phyloP scores from a whole-genome alignment of 2,329 filamentous ascomycete genomes.

The Lasiodiplodia theobromae region DNA sequence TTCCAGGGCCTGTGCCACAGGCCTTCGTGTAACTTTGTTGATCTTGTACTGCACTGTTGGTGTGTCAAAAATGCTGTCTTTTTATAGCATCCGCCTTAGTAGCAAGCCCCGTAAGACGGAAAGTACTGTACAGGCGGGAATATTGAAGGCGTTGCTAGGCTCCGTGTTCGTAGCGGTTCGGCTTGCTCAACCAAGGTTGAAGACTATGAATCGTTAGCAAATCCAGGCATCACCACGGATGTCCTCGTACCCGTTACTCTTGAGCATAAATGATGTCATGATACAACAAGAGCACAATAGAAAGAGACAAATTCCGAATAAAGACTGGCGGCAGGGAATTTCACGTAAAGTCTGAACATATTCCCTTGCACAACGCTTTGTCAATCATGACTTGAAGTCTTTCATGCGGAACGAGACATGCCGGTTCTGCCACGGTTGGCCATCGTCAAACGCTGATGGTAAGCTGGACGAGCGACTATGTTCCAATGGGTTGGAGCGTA shows the following conservation, averaged over 20 bases:
- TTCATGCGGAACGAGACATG: conserved; percentile 15
- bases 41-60: background rate
- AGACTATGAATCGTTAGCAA: background rate
- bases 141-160: background rate
- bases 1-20: background rate
- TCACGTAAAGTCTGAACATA: background rate
- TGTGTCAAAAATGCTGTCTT: background rate
- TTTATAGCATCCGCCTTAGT: background rate
- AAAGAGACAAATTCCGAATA: background rate
- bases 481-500: conserved; percentile 24
- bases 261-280: background rate
- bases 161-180: background rate
- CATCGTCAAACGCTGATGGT: background rate
- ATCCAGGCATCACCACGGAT: background rate
- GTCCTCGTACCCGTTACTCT: background rate
- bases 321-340: background rate
- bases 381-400: background rate
- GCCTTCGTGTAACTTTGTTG: background rate
- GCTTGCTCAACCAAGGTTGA: background rate
- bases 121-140: background rate
- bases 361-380: background rate
- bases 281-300: background rate
- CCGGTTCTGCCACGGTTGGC: conserved; percentile 16
- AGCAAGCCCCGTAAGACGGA: background rate
- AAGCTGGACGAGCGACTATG: conserved; percentile 1